Conservation (phyloP, 1,284 basidiomycete species). For the Phellinidium pouzarii region DNA sequence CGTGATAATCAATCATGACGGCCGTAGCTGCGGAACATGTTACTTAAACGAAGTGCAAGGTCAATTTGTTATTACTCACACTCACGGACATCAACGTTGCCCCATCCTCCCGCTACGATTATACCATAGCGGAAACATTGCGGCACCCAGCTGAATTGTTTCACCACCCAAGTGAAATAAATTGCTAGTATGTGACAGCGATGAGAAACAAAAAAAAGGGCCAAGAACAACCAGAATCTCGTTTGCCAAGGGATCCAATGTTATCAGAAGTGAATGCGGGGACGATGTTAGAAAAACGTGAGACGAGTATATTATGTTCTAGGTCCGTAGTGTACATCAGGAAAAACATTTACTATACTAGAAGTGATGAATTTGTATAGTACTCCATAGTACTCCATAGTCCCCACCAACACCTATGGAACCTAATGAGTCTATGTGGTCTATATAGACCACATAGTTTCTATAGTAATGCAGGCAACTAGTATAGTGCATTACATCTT, state of each 20-base stretch:
- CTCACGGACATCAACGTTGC: constrained; percentile 64
- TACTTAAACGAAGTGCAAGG: neutral
- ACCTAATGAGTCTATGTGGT: too few relatives aligned
- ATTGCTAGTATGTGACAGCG: constrained; percentile 51
- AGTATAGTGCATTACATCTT: too few relatives aligned
- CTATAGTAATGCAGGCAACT: too few relatives aligned
- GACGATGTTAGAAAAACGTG: constrained; percentile 68
- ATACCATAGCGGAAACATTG: constrained; percentile 68
- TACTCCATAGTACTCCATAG: too few relatives aligned
- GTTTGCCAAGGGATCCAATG: constrained; percentile 51
- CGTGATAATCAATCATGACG: constrained; percentile 49
- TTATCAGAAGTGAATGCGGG: constrained; percentile 66
- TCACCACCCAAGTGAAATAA: constrained; percentile 47
- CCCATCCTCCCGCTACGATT: constrained; percentile 57
- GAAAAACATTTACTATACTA: too few relatives aligned
- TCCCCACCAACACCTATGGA: too few relatives aligned
- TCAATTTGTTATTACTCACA: constrained; percentile 18
- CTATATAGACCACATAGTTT: too few relatives aligned
- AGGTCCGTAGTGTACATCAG: neutral
- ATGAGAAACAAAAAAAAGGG: constrained; percentile 49
- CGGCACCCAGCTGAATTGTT: constrained; percentile 72
- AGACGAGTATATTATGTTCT: constrained; percentile 65
- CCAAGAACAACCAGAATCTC: constrained; percentile 29
- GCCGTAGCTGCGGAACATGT: constrained; percentile 46
- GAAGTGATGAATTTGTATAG: too few relatives aligned